Conservation (phyloP, 345 rosid species). For the Citrus glauca region DNA sequence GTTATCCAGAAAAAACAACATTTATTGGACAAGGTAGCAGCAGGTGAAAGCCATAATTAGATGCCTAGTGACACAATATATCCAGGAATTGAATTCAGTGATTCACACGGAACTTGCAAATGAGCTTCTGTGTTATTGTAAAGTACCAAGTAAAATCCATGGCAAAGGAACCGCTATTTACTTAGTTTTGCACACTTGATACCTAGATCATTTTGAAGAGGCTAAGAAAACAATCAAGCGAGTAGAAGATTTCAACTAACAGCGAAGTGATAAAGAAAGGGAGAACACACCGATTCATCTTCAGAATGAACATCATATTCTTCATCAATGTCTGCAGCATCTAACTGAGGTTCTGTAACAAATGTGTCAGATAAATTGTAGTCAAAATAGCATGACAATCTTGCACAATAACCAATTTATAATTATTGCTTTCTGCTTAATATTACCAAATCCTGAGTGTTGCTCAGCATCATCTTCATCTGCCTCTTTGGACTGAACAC, state of each 20-base stretch:
- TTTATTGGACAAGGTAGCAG: not conserved
- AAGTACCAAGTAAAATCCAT: not conserved
- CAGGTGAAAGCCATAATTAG: not conserved
- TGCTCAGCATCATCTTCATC: constrained; percentile 29
- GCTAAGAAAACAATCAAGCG: not conserved
- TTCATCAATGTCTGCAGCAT: constrained; percentile 52
- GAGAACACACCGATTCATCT: constrained; percentile 66
- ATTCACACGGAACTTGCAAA: not conserved
- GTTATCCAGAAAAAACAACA: not conserved
- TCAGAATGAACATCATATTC: constrained; percentile 61
- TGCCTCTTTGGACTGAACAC: constrained; percentile 26
- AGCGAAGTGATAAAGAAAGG: constrained; percentile 16
- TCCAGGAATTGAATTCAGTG: not conserved
- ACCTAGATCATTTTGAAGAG: not conserved
- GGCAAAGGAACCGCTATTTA: not conserved
- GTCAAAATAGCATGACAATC: constrained; percentile 5
- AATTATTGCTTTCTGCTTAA: constrained; percentile 34
- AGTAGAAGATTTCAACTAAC: not conserved
- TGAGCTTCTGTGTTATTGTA: not conserved
- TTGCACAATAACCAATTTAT: not conserved
- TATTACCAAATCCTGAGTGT: constrained; percentile 32
- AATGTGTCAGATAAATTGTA: constrained; percentile 3
- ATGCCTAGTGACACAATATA: not conserved
- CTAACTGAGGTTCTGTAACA: constrained; percentile 42
- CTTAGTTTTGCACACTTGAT: not conserved